Evolutionary conservation across 257 asterid genomes (phyloP), one percentile per base, ranked within the genome.

Genomic region (Solanum pinnatisectum): DNA sequence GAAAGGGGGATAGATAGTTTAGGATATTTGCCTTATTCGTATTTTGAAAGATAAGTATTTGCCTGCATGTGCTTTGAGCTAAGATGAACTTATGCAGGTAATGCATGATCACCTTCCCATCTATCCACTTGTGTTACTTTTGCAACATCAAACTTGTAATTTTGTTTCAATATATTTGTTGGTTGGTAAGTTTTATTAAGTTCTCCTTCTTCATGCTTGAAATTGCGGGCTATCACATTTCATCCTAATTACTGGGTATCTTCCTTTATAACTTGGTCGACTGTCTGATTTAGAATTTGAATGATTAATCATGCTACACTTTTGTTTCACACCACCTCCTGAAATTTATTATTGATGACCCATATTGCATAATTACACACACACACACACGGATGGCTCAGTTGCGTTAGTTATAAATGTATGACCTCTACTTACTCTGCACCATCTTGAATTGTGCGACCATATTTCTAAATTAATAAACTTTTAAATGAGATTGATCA

Each of bases 1-100:
- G n/a, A 83, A 88, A 71, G 90, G 84, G 37, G 90, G 90, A 30
- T 86, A 88, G 81, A 88, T 88, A 37, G 86, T 88, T 88, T 86
- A 88, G 33, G 77, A 74, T n/a, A 73, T 88, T 88, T 30, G 30
- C 30, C 30, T 30, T 78, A 65, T 84, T 74, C 88, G 90, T 35
- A 84, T 88, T 76, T 42, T 88, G 59, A 88, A 88, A 84, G 88
- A 88, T 63, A 40, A 40, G 37, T 88, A 88, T 85, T 59, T 88
- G 52, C 88, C 90, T 88, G 37, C 81, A 33, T 88, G 86, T 33
- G 88, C 90, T 27, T 68, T 88, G 79, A 85, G 22, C 65, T 88
- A 86, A 10, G 88, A 88, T 42, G 88, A 88, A 74, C 90, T 42
- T 84, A 86, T 84, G 81, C 82, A 84, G 88, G 90, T 88, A 88